Base-by-base conservation (phyloP, 176 grass and related monocot genomes). In the Echinochloa phyllopogon region DNA sequence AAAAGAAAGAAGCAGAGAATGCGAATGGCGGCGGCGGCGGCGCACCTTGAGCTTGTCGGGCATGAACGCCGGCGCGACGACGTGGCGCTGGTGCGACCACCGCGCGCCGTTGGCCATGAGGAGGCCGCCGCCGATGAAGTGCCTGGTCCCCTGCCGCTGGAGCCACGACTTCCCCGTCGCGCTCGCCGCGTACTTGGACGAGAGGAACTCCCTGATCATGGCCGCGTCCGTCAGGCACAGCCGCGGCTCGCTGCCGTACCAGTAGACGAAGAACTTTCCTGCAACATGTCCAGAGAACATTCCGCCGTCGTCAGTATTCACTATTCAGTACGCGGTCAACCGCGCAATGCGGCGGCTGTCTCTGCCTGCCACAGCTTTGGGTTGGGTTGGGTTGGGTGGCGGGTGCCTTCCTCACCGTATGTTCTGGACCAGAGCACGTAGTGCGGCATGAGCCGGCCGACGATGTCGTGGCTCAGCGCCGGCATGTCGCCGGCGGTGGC, bases 11-110 rank as follows among this genome's bases (percentile, higher is more conserved):
- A 33, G 17, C 0, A 55, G 10, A 21, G 62, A 57, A 77, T 66
- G 67, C 10, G 27, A 74, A 77, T 64, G 73, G 36, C 33, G 29
- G 16, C 5, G 15, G 76, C 36, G n/a, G n/a, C 0, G 39, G 37
- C 8, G 43, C 23, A 93, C 95, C 93, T 94, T 98, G 73, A 98
- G 91, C 79, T 90, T 95, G 67, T 98, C 96, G 6, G 93, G 83
- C 96, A 95, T 98, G 96, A 98, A 95, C 14, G 89, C 91, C 36
- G 96, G 96, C 77, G 96, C 93, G 60, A 95, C 91, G 84, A 94
- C 87, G 85, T 94, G 96, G 29, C 96, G 96, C 73, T 98, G 96
- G 91, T 98, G 93, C 42, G 87, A 88, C 96, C 96, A 98, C 8
- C 69, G 82, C 39, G 85, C 65, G 55, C 96, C 93, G 77, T 95